Evolutionary conservation across 768 basidiomycete genomes (phyloP).

Genomic region (Naematelia aurantialba): DNA sequence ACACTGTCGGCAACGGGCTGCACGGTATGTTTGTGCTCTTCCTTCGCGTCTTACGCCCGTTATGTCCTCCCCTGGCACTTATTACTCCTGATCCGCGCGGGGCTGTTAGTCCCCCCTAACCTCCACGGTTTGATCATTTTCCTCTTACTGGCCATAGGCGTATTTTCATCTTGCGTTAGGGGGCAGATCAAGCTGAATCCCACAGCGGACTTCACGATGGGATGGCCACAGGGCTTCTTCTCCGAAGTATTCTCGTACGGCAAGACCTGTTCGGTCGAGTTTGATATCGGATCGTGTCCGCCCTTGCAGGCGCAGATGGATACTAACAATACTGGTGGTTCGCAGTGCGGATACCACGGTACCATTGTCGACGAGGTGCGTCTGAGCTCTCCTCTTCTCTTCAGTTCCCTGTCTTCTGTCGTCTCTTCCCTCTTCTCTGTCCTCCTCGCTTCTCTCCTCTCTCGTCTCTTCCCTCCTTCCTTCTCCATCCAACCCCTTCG

Average conservation of each 20-base stretch:
- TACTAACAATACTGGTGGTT: slow-evolving; percentile 6
- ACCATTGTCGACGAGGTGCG: slow-evolving; percentile 38
- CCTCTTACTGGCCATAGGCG: too few relatives aligned
- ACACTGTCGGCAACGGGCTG: slow-evolving; percentile 28
- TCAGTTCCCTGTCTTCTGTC: too few relatives aligned
- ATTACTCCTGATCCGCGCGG: too few relatives aligned
- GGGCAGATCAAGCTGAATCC: too few relatives aligned
- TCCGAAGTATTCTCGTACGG: slow-evolving; percentile 22
- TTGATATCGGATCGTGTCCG: slow-evolving; percentile 26
- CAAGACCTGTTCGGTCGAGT: slow-evolving; percentile 21
- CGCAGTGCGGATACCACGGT: slow-evolving; percentile 18
- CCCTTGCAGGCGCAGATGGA: slow-evolving; percentile 12
- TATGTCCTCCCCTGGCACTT: background rate
- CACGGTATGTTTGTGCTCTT: slow-evolving; percentile 22
- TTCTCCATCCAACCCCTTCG: too few relatives aligned
- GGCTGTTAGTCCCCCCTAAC: too few relatives aligned
- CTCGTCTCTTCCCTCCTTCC: too few relatives aligned
- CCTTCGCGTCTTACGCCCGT: background rate
- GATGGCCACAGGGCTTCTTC: slow-evolving; percentile 31
- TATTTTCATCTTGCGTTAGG: too few relatives aligned
- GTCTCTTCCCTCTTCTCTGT: too few relatives aligned
- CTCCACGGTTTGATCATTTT: too few relatives aligned
- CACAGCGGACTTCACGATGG: slow-evolving; percentile 31
- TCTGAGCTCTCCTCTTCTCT: background rate
- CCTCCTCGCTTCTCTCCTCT: too few relatives aligned